These are phyloP conservation scores for Leucocoprinus birnbaumii DNA, from an alignment of 768 basidiomycete species.

Conservation along the genomic window DNA sequence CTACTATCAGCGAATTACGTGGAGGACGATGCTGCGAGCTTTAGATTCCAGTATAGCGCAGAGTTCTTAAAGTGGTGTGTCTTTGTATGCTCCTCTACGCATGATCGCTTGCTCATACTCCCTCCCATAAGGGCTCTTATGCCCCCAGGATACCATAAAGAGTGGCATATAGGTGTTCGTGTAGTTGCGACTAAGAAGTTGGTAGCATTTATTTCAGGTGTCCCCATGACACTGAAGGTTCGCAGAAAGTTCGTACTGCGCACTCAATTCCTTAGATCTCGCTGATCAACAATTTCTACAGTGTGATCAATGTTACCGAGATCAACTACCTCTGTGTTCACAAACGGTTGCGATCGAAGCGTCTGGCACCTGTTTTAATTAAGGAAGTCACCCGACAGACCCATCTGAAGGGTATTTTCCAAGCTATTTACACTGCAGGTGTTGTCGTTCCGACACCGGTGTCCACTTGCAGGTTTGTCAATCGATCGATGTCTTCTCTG, in stretches of 20 bases:
- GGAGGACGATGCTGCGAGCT: conserved; percentile 94
- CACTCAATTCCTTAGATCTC: background rate
- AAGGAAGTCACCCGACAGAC: conserved; percentile 96
- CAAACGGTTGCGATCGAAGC: conserved; percentile 95
- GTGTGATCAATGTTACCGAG: conserved; percentile 73
- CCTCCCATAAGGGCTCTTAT: conserved; percentile 80
- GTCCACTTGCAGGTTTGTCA: conserved; percentile 66
- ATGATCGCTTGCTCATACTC: background rate
- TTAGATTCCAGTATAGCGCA: conserved; percentile 93
- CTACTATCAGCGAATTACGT: conserved; percentile 93
- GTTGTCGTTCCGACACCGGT: conserved; percentile 93
- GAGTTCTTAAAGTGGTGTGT: conserved; percentile 89
- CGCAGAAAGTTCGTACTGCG: conserved; percentile 64
- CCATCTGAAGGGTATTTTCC: conserved; percentile 87
- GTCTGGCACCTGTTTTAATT: conserved; percentile 92
- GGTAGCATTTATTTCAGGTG: conserved; percentile 94
- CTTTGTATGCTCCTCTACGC: background rate
- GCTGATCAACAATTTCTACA: conserved; percentile 24
- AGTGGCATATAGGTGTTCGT: conserved; percentile 96
- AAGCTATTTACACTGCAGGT: conserved; percentile 96
- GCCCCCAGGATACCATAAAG: conserved; percentile 88
- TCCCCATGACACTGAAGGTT: conserved; percentile 84
- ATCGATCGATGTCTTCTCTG: conserved; percentile 21
- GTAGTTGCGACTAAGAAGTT: conserved; percentile 89
- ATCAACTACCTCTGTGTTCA: conserved; percentile 98